These are phyloP conservation scores for Neobulgaria alba DNA, from an alignment of 2,329 filamentous ascomycete species.

Conservation along the genomic window DNA sequence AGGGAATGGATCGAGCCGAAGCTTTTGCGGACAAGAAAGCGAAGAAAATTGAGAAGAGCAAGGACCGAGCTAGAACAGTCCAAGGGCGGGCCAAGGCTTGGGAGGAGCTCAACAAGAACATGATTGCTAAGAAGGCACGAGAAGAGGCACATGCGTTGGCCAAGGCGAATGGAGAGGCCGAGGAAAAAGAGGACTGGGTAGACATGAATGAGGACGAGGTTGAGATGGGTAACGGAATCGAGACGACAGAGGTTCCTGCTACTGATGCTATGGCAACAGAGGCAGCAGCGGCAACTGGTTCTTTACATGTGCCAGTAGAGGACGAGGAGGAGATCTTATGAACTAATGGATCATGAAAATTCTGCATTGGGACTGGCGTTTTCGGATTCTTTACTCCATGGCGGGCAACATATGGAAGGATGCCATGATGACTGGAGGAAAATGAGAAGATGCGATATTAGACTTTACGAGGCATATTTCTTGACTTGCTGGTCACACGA, in stretches of 20 bases:
- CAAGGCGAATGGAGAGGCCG: conserved; percentile 12
- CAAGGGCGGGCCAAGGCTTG: conserved; percentile 44
- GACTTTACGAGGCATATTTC: no score
- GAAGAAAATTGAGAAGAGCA: conserved; percentile 47
- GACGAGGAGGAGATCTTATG: conserved; percentile 25
- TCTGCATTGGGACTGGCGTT: conserved; percentile 17
- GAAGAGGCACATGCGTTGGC: conserved; percentile 15
- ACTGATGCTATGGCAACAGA: conserved; percentile 5
- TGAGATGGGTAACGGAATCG: conserved; percentile 11
- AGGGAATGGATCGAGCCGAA: conserved; percentile 49
- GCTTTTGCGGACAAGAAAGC: conserved; percentile 51
- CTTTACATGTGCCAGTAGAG: conserved; percentile 9
- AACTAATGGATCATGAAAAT: conserved; percentile 5
- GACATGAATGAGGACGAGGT: conserved; percentile 7
- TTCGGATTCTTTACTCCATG: no score
- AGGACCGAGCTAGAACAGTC: conserved; percentile 38
- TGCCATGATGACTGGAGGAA: conserved; percentile 16
- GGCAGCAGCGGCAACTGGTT: conserved; percentile 4
- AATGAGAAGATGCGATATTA: no score
- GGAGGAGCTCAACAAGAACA: conserved; percentile 45
- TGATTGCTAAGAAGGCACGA: conserved; percentile 20
- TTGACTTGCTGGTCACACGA: no score
- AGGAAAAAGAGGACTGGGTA: conserved; percentile 11
- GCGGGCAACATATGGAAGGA: no score
- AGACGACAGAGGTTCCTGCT: conserved; percentile 8